Base-by-base conservation (phyloP, 2,329 filamentous ascomycete genomes). In the Trichoderma sp. region DNA sequence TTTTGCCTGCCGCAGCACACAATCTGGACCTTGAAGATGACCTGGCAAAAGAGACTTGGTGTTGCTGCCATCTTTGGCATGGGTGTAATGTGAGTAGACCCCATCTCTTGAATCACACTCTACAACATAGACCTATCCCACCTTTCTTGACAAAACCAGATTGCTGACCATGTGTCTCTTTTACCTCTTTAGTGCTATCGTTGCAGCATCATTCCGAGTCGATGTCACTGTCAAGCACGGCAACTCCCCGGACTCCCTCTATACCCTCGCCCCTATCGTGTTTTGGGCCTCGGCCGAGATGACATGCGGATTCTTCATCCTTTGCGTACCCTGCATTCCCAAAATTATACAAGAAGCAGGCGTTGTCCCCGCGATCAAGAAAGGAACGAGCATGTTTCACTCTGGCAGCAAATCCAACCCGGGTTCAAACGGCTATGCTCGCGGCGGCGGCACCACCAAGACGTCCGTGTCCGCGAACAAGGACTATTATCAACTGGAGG, bases 281-380 rank as follows among this genome's bases (percentile, higher is more conserved):
- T 70, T 70, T n/a, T 70, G 47, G 64, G 63, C 64, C 7, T 28
- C 30, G 21, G 47, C 30, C 5, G 47, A 67, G 3, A 34, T 47
- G 66, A 69, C 66, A 6, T 69, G 66, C 34, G 66, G 66, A 1
- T 69, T 69, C 36, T 69, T 69, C 32, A 69, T 69, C 9, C 57
- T 69, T n/a, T 69, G 53, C 36, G 66, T 69, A 1, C 65, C 65
- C 7, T 60, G 53, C 1, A 58, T 68, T 2, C 65, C 65, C 51
- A 68, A 68, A 6, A 68, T 68, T 11, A 58, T 68, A 0, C 56
- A 58, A n/a, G 65, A 68, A 60, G 32, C 56, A 1, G 65, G 53
- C 3, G 7, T 68, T 21, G 1, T 68, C 56, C 65, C 65, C 1
- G 57, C 53, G 1, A 14, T 61, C 66, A 69, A 69, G 57, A 61